Conservation (phyloP, 192 early-diverging fungal genomes). For the Oehlia diaphana region DNA sequence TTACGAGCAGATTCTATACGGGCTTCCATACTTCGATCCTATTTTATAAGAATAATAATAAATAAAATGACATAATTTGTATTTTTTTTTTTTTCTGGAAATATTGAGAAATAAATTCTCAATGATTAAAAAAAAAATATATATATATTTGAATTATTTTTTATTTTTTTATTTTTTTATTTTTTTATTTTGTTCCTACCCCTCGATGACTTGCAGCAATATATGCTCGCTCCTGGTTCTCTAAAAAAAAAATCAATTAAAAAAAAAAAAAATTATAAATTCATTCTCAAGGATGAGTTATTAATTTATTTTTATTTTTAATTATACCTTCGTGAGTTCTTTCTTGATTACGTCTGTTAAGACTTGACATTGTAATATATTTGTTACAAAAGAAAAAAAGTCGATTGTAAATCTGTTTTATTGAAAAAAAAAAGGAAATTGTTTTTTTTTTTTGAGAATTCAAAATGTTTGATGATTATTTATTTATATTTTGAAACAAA, state of each 20-base stretch:
- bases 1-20: conserved; percentile 36
- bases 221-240: conserved; percentile 36
- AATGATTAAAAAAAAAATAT: too few species aligned
- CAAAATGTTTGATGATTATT: background rate
- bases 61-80: too few species aligned
- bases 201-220: conserved; percentile 36
- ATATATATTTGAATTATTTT: too few species aligned
- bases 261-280: background rate
- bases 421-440: too few species aligned
- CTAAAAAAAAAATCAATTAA: conserved; percentile 7
- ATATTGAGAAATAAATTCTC: too few species aligned
- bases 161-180: too few species aligned
- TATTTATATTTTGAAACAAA: background rate
- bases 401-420: too few species aligned
- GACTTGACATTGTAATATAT: conserved; percentile 6
- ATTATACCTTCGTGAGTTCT: conserved; percentile 30
- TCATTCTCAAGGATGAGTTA: background rate
- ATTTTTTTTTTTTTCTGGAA: too few species aligned
- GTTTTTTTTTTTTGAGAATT: background rate
- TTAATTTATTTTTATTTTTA: background rate
- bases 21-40: conserved; percentile 35
- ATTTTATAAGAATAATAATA: background rate
- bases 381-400: too few species aligned
- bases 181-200: conserved; percentile 4
- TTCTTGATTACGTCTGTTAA: conserved; percentile 26